Conservation (phyloP, 2,329 filamentous ascomycete genomes). For the Colletotrichum godetiae region DNA sequence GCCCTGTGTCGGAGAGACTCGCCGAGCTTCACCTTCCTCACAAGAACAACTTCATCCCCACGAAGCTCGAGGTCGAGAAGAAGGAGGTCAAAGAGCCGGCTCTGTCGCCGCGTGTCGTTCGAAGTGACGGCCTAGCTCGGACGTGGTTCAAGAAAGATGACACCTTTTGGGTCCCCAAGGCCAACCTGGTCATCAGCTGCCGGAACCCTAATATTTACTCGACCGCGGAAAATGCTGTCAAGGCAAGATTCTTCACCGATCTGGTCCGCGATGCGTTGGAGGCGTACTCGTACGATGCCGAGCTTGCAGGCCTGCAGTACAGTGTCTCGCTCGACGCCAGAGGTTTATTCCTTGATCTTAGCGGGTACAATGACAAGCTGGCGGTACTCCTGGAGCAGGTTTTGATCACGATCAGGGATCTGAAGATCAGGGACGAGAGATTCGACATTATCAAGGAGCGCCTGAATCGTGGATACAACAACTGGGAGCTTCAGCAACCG, state of each 20-base stretch:
- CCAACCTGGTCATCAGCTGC: slow-evolving; percentile 84
- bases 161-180: slow-evolving; percentile 97
- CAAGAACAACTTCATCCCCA: slow-evolving; percentile 96
- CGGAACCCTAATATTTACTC: slow-evolving; percentile 83
- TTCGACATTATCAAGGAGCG: slow-evolving; percentile 94
- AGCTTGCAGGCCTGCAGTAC: slow-evolving; percentile 90
- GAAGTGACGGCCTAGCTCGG: slow-evolving; percentile 82
- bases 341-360: slow-evolving; percentile 82
- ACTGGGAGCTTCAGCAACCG: slow-evolving; percentile 88
- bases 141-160: slow-evolving; percentile 99
- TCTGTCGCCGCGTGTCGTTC: slow-evolving; percentile 81
- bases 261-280: slow-evolving; percentile 89
- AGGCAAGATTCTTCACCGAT: slow-evolving; percentile 83
- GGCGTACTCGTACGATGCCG: slow-evolving; percentile 96
- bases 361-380: slow-evolving; percentile 97
- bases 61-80: slow-evolving; percentile 92
- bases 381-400: slow-evolving; percentile 91
- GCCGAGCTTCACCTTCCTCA: slow-evolving; percentile 86
- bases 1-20: slow-evolving; percentile 68
- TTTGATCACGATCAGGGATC: slow-evolving; percentile 82
- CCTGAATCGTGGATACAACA: slow-evolving; percentile 79
- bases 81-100: slow-evolving; percentile 84
- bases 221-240: slow-evolving; percentile 82
- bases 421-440: slow-evolving; percentile 86
- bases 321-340: slow-evolving; percentile 77